Evolutionary conservation across 1,284 basidiomycete genomes (phyloP).

Genomic region (Trametes sp.): DNA sequence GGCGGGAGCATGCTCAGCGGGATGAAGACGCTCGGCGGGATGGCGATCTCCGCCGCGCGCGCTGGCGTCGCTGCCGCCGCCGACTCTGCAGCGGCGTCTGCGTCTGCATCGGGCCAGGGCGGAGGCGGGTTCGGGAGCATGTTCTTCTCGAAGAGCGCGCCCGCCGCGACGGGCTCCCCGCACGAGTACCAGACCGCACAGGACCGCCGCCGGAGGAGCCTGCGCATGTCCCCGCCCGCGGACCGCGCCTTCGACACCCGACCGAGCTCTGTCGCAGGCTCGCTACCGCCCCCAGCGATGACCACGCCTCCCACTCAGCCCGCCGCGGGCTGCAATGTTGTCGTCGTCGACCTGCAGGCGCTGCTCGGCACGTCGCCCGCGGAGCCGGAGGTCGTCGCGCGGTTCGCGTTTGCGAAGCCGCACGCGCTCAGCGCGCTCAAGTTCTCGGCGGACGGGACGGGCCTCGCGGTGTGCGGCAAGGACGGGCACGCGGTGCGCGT

Average conservation of each 20-base stretch:
- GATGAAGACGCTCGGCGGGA: constrained; percentile 69
- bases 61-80: constrained; percentile 39
- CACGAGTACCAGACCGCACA: constrained; percentile 27
- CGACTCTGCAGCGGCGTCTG: not conserved
- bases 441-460: constrained; percentile 69
- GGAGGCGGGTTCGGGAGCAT: constrained; percentile 14
- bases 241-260: constrained; percentile 18
- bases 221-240: constrained; percentile 22
- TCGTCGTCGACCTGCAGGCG: constrained; percentile 61
- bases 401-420: constrained; percentile 56
- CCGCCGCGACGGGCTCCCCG: constrained; percentile 44
- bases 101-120: not conserved
- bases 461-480: constrained; percentile 60
- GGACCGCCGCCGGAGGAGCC: constrained; percentile 20
- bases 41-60: constrained; percentile 60
- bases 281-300: constrained; percentile 25
- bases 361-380: constrained; percentile 38
- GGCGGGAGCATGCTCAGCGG: constrained; percentile 69
- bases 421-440: constrained; percentile 59
- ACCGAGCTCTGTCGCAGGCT: not conserved
- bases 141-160: constrained; percentile 73
- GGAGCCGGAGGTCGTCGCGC: constrained; percentile 48
- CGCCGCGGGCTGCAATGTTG: constrained; percentile 50
- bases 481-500: constrained; percentile 70
- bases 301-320: constrained; percentile 19